Percentiles rank a stretch among this genome's conserved stretches.
Evolutionary conservation across 768 basidiomycete genomes (phyloP).

Genomic region (Pleurotus tuoliensis): DNA sequence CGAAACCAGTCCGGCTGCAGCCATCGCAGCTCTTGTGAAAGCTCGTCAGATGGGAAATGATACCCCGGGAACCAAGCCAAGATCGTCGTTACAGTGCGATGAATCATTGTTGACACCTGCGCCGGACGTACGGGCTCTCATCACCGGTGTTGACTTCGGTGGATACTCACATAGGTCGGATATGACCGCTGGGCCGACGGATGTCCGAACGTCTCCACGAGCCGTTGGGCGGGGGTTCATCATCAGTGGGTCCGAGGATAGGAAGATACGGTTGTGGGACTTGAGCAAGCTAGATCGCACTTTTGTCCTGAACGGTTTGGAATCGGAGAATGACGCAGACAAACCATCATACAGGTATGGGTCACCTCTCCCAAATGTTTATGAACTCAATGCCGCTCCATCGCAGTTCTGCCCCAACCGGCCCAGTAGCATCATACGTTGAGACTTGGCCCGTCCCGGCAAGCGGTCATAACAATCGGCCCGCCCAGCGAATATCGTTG

Average conservation of each 20-base stretch:
- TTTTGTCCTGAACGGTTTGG: constrained; percentile 73
- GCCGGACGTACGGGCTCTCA: constrained; percentile 65
- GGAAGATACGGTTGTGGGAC: constrained; percentile 87
- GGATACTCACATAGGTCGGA: constrained; percentile 59
- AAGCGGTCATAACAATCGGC: constrained; percentile 48
- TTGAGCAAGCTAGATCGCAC: constrained; percentile 69
- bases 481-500: constrained; percentile 71
- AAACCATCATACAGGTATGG: constrained; percentile 73
- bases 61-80: constrained; percentile 12
- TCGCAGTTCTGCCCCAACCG: constrained; percentile 33
- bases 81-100: constrained; percentile 30
- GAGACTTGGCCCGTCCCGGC: constrained; percentile 57
- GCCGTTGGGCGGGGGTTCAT: constrained; percentile 61
- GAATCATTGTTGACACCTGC: constrained; percentile 43
- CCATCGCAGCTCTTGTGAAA: constrained; percentile 79
- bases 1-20: constrained; percentile 61
- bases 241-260: constrained; percentile 88
- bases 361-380: constrained; percentile 6
- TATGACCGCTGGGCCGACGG: constrained; percentile 38
- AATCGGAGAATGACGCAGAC: constrained; percentile 57
- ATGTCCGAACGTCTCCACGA: constrained; percentile 34
- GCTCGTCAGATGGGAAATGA: constrained; percentile 41
- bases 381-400: not conserved
- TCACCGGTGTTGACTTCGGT: constrained; percentile 75
- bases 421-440: constrained; percentile 48